phyloP scores from a whole-genome alignment of 139 green algal species.

The Tetradesmus lagerheimii region DNA sequence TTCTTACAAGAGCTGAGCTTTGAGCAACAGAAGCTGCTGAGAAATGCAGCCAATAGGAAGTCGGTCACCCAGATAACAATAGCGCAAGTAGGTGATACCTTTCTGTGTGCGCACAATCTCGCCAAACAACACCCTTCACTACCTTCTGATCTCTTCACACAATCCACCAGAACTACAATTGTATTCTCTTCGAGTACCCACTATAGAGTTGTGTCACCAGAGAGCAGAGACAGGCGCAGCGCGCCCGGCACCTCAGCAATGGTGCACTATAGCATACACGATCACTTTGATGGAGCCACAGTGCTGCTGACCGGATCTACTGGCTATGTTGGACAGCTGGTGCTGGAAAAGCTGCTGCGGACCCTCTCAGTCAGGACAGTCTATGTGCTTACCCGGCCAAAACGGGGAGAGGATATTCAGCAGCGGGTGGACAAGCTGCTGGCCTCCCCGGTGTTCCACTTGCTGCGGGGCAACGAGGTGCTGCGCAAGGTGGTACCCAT shows the following conservation, averaged over 20 bases:
- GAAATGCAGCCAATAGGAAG: background rate
- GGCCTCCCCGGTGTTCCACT: constrained; percentile 31
- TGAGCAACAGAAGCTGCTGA: background rate
- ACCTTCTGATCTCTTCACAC: background rate
- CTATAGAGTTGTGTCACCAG: background rate
- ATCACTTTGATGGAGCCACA: constrained; percentile 3
- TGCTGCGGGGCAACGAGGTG: constrained; percentile 20
- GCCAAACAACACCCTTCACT: background rate
- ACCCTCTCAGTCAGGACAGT: constrained; percentile 24
- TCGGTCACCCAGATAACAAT: background rate
- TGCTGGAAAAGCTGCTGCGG: constrained; percentile 47
- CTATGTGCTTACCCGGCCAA: constrained; percentile 31
- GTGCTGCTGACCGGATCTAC: constrained; percentile 53
- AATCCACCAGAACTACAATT: background rate
- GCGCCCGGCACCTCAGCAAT: constrained; percentile 11
- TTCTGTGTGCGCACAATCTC: background rate
- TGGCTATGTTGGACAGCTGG: constrained; percentile 61
- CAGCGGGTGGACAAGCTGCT: constrained; percentile 19
- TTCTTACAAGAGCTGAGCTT: background rate
- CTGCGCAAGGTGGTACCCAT: constrained; percentile 17
- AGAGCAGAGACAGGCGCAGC: background rate
- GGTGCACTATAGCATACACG: background rate
- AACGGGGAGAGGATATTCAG: constrained; percentile 3
- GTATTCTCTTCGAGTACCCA: background rate
- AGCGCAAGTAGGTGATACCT: background rate